phyloP scores from a whole-genome alignment of 2,329 filamentous ascomycete species.

The Aspergillus fumigatus region DNA sequence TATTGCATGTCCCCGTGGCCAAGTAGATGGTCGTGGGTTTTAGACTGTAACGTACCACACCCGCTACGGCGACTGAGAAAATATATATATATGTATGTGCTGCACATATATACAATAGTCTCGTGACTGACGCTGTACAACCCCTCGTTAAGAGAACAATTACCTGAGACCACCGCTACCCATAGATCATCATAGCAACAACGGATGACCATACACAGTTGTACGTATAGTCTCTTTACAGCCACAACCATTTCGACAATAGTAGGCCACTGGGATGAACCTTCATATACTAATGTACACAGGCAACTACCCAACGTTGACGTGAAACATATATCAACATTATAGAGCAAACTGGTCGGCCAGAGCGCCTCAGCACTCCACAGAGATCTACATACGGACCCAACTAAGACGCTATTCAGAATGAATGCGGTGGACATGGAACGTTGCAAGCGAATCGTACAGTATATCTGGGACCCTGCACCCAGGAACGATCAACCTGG shows the following conservation, averaged over 20 bases:
- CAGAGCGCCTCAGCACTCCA: background rate
- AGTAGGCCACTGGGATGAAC: background rate
- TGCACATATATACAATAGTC: background rate
- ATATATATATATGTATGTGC: background rate
- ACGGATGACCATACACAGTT: background rate
- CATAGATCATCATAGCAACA: background rate
- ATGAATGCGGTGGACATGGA: conserved; percentile 71
- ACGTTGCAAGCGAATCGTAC: conserved; percentile 75
- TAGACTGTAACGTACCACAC: background rate
- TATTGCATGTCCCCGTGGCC: background rate
- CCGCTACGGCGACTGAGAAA: background rate
- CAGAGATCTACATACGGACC: background rate
- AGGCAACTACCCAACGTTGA: background rate
- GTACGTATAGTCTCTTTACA: background rate
- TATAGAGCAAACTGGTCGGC: background rate
- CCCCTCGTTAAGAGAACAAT: background rate
- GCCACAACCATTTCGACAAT: background rate
- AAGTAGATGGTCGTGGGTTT: background rate
- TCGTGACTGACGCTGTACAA: background rate
- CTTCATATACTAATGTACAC: background rate
- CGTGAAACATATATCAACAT: background rate
- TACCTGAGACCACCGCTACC: background rate
- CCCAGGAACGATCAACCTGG: conserved; percentile 72
- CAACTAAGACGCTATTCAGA: conserved; percentile 5
- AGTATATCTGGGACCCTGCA: conserved; percentile 88